Conservation (phyloP, 148 eudicot species). For the Camellia lanceoleosa region DNA sequence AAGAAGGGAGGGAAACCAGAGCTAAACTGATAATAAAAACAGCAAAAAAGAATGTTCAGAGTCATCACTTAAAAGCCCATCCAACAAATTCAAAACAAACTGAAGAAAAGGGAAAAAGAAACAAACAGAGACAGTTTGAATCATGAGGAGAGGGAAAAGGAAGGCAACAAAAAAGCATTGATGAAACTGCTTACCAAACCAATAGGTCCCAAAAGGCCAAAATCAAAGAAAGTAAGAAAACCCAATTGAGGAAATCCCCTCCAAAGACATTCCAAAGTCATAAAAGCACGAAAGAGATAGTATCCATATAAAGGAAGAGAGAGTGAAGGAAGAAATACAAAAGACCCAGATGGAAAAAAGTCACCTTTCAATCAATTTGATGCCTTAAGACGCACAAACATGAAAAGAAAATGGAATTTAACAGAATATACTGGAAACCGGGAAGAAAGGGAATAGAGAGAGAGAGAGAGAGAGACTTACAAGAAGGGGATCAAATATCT, state of each 20-base stretch:
- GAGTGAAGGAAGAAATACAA: slow-evolving; percentile 9
- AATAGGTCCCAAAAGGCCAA: slow-evolving; percentile 9
- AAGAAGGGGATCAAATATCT: slow-evolving; percentile 50
- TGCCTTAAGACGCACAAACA: slow-evolving; percentile 13
- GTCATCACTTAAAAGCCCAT: too few relatives aligned
- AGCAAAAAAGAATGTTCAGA: too few relatives aligned
- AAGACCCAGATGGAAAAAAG: slow-evolving; percentile 30
- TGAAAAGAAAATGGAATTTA: slow-evolving; percentile 8
- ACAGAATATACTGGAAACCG: slow-evolving; percentile 10
- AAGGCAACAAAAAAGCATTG: background rate
- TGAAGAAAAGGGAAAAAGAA: background rate
- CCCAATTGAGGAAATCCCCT: slow-evolving; percentile 16
- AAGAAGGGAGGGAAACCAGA: too few relatives aligned
- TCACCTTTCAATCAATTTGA: slow-evolving; percentile 18
- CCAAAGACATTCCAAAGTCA: background rate
- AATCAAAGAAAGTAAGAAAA: slow-evolving; percentile 3
- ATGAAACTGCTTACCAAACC: background rate
- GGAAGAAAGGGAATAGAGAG: slow-evolving; percentile 17
- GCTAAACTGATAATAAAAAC: too few relatives aligned
- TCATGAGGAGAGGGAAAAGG: background rate
- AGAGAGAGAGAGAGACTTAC: slow-evolving; percentile 24
- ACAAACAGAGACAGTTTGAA: background rate
- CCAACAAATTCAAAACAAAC: background rate
- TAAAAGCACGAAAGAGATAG: slow-evolving; percentile 11
- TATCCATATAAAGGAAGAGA: slow-evolving; percentile 12